These are phyloP conservation scores for Rugosomyces carneus DNA, from an alignment of 1,284 basidiomycete genomes.

Conservation along the genomic window DNA sequence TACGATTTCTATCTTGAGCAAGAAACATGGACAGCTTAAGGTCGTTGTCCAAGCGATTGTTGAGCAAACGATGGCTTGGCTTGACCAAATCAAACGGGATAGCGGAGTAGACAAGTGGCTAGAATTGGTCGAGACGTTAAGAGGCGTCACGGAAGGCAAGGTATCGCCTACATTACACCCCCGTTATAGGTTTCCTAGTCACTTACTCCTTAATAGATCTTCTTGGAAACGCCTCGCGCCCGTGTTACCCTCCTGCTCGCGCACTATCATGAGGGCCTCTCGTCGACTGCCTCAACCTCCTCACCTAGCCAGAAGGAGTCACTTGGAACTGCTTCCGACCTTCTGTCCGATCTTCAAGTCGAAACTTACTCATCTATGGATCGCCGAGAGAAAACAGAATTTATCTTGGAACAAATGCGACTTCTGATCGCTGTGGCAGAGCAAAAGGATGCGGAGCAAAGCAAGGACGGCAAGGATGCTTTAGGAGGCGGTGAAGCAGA, in stretches of 20 bases:
- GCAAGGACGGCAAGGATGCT: slow-evolving; percentile 53
- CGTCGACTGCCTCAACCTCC: slow-evolving; percentile 36
- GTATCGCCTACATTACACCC: slow-evolving; percentile 31
- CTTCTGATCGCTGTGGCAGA: slow-evolving; percentile 70
- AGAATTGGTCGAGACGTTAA: slow-evolving; percentile 82
- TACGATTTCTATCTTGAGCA: slow-evolving; percentile 72
- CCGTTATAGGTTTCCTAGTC: neutral
- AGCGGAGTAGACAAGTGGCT: slow-evolving; percentile 77
- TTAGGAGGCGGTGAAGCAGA: slow-evolving; percentile 72
- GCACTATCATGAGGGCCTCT: slow-evolving; percentile 74
- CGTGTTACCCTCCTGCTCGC: slow-evolving; percentile 86
- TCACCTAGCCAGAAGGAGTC: slow-evolving; percentile 50
- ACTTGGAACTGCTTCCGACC: slow-evolving; percentile 78
- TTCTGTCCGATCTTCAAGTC: slow-evolving; percentile 93
- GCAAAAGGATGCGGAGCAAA: slow-evolving; percentile 54
- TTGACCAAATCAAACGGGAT: slow-evolving; percentile 65
- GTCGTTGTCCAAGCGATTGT: slow-evolving; percentile 88
- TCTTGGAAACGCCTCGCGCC: slow-evolving; percentile 94
- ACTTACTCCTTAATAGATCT: slow-evolving; percentile 59
- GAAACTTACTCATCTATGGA: slow-evolving; percentile 99
- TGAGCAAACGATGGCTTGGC: slow-evolving; percentile 76
- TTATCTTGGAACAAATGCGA: slow-evolving; percentile 98
- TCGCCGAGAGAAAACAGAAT: slow-evolving; percentile 95
- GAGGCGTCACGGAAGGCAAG: slow-evolving; percentile 95
- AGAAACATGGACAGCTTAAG: slow-evolving; percentile 98